Base-by-base conservation (phyloP, 1,284 basidiomycete species). In the Polyporus tsugae region DNA sequence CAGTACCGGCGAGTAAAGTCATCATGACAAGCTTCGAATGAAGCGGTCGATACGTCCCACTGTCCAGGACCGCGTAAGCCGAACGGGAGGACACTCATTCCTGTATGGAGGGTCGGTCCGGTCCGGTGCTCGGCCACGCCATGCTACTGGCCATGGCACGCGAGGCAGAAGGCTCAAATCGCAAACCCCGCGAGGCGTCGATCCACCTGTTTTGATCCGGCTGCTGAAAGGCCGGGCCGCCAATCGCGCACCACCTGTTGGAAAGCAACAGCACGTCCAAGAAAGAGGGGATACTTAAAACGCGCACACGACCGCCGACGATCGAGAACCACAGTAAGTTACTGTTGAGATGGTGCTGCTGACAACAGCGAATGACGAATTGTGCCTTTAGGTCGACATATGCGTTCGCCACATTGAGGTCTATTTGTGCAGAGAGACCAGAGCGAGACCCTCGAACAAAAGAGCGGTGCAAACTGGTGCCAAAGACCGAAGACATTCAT, bases 141-240 rank as follows among this genome's bases (percentile, higher is more conserved):
- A 35, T 52, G 46, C 46, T 25, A 52, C 25, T 52, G 46, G n/a
- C n/a, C n/a, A n/a, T n/a, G n/a, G 46, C 52, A 55, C 38, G 58
- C 58, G 58, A 60, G 22, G 58, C 38, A 22, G 52, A 35, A 33
- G 29, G 33, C 29, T 6, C 29, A 35, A 22, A 35, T 35, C 52
- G 52, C 52, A 55, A 55, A 55, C 52, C 29, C 52, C 52, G 52
- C 36, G 35, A 38, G 25, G 11, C 55, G 55, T 58, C 55, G 55
- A 58, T 58, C 55, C n/a, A 22, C 46, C 46, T 52, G 22, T 6
- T 58, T 38, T 58, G 35, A 58, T 55, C 53, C 33, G 29, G 25
- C 53, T 55, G 25, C 53, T 55, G 29, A 55, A 10, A 35, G 29
- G 6, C 33, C 15, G 33, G 53, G 55, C 55, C 29, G 29, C 55